A percentile compares a stretch with the other conserved stretches of the same genome.
phyloP scores from a whole-genome alignment of 2,329 filamentous ascomycete genomes.

The Lecanicillium sp. region DNA sequence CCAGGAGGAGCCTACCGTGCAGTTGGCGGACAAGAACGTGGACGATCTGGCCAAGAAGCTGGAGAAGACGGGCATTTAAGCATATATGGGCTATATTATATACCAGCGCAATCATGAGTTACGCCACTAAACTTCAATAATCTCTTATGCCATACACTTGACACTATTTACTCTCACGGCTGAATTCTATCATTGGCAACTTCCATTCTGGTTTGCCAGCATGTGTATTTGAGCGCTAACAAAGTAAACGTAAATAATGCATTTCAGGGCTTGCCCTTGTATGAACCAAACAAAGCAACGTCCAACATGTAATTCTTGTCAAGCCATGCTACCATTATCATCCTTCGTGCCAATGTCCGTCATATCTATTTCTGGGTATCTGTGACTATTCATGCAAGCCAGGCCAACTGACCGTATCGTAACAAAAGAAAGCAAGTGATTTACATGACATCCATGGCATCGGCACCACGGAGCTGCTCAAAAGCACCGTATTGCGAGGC shows the following conservation, averaged over 20 bases:
- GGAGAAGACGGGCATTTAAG: conserved; percentile 59
- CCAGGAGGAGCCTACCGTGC: conserved; percentile 66
- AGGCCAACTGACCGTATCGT: background rate
- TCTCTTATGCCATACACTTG: too few species aligned
- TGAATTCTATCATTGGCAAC: too few species aligned
- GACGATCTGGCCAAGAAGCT: conserved; percentile 73
- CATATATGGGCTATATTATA: conserved; percentile 20
- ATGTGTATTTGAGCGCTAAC: too few species aligned
- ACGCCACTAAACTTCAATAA: too few species aligned
- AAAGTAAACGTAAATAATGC: too few species aligned
- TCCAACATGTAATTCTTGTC: background rate
- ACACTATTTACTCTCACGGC: too few species aligned
- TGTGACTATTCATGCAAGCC: conserved; percentile 6
- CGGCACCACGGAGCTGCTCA: conserved; percentile 39
- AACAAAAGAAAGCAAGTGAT: background rate
- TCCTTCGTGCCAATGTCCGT: conserved; percentile 1
- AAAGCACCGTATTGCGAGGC: conserved; percentile 63
- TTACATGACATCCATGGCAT: conserved; percentile 41
- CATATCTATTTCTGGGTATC: conserved; percentile 9
- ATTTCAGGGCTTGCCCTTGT: too few species aligned
- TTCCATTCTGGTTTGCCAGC: too few species aligned
- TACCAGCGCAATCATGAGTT: conserved; percentile 21
- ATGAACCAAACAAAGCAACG: background rate
- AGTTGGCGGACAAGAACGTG: conserved; percentile 68
- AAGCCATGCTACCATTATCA: background rate